These are phyloP conservation scores for Colletotrichum orchidophilum DNA, from an alignment of 2,329 filamentous ascomycete species.

Conservation along the genomic window DNA sequence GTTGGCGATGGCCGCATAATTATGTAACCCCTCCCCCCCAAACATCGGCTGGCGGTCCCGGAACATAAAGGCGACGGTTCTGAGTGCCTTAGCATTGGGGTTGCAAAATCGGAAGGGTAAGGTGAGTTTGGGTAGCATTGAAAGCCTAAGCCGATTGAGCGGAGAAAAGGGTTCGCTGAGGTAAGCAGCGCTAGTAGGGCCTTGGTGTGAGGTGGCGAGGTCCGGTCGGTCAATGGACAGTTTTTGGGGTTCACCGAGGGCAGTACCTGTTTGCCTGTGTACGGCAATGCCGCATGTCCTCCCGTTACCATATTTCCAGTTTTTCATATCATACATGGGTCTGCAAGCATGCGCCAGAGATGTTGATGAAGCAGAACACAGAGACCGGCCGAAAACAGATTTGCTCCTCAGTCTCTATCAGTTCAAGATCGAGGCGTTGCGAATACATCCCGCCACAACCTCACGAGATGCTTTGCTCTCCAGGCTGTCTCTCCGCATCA, in stretches of 20 bases:
- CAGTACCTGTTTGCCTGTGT: neutral
- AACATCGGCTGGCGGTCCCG: neutral
- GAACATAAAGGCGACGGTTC: neutral
- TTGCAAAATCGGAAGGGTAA: constrained; percentile 18
- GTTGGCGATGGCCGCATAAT: neutral
- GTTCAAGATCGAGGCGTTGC: neutral
- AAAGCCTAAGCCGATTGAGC: neutral
- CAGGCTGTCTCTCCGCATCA: too few species aligned
- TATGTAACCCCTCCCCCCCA: neutral
- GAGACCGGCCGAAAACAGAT: neutral
- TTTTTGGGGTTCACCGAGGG: neutral
- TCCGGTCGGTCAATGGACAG: neutral
- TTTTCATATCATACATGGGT: neutral
- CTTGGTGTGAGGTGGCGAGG: neutral
- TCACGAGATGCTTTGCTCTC: too few species aligned
- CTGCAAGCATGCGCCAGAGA: neutral
- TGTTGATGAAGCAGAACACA: neutral
- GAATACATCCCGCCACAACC: neutral
- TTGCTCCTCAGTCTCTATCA: neutral
- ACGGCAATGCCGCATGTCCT: neutral
- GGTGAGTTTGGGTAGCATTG: constrained; percentile 10
- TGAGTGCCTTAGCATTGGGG: constrained; percentile 13
- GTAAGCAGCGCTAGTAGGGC: neutral
- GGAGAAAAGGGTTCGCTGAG: constrained; percentile 1
- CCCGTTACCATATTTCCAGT: neutral